Evolutionary conservation across 495 filamentous ascomycete genomes (phyloP).

Genomic region (Xylaria venustula): DNA sequence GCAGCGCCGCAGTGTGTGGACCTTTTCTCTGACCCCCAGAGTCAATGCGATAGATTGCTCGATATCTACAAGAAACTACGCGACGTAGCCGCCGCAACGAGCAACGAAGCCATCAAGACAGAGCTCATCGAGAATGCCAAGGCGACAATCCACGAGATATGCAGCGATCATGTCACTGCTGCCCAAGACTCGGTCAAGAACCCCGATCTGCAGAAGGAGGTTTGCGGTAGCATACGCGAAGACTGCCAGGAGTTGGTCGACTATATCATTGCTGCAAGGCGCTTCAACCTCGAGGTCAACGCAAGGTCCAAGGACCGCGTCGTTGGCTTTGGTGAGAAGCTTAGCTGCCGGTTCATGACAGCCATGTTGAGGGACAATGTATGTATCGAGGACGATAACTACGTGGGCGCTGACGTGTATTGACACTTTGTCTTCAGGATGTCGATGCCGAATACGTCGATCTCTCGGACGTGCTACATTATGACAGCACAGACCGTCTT

Average conservation of each 20-base stretch:
- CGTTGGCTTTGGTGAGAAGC: slow-evolving; percentile 88
- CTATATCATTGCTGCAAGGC: slow-evolving; percentile 53
- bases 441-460: slow-evolving; percentile 85
- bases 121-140: slow-evolving; percentile 69
- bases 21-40: slow-evolving; percentile 15
- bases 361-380: slow-evolving; percentile 66
- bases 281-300: slow-evolving; percentile 69
- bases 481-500: slow-evolving; percentile 58
- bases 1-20: neutral
- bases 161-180: slow-evolving; percentile 68
- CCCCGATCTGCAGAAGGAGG: slow-evolving; percentile 53
- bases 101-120: slow-evolving; percentile 57
- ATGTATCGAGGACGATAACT: neutral
- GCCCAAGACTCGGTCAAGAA: slow-evolving; percentile 61
- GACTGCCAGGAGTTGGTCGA: slow-evolving; percentile 67
- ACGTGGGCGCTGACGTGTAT: neutral
- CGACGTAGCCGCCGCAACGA: slow-evolving; percentile 66
- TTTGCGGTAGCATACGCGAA: slow-evolving; percentile 60
- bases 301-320: slow-evolving; percentile 83
- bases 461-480: slow-evolving; percentile 70
- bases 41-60: slow-evolving; percentile 39
- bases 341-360: slow-evolving; percentile 86
- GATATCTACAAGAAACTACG: slow-evolving; percentile 64
- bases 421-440: slow-evolving; percentile 42
- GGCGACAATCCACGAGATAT: slow-evolving; percentile 70